Evolutionary conservation across 768 basidiomycete species (phyloP), one percentile per base, ranked within the genome.

Genomic region (Suillus bovinus): DNA sequence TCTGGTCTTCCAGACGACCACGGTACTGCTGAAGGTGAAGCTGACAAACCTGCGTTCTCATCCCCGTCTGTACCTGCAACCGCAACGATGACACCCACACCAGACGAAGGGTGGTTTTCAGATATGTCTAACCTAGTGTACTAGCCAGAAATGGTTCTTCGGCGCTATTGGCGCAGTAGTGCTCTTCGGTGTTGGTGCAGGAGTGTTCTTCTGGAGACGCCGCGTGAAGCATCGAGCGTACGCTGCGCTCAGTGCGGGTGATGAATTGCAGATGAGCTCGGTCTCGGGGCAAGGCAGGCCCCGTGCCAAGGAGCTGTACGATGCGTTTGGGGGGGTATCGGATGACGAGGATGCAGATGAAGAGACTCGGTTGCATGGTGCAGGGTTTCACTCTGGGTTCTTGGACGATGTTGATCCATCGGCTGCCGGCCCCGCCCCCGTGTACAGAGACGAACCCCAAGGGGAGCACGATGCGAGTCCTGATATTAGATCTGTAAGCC

Each of bases 241-340:
- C 71, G 80, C 81, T 16, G 80, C 82, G 17, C 73, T 94, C 33
- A 81, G 82, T 4, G 85, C 70, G 27, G 84, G 82, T 36, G 90
- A 91, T 58, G 89, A 90, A 56, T 74, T 96, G 59, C 86, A 87
- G 9, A 94, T 99, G 93, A 85, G 82, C 56, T 72, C 88, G 5
- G 74, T 97, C 34, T 80, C 83, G 22, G 74, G 80, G 27, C 70
- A 77, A 5, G 74, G 78, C 33, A 68, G 81, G 27, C 78, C 82
- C 41, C 81, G 88, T 56, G 91, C 94, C 56, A 90, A 90, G 77
- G 96, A 98, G 76, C 72, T 99, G 64, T 99, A 98, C 69, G 95
- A 99, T 75, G 96, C 96, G 20, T 99, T 99, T 76, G 94, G 94
- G 39, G 94, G 94, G 70, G 82, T 88, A 31, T 90, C 89, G 34